Conservation (phyloP, 2,329 filamentous ascomycete species). For the Lecanoromycetidae sp. region DNA sequence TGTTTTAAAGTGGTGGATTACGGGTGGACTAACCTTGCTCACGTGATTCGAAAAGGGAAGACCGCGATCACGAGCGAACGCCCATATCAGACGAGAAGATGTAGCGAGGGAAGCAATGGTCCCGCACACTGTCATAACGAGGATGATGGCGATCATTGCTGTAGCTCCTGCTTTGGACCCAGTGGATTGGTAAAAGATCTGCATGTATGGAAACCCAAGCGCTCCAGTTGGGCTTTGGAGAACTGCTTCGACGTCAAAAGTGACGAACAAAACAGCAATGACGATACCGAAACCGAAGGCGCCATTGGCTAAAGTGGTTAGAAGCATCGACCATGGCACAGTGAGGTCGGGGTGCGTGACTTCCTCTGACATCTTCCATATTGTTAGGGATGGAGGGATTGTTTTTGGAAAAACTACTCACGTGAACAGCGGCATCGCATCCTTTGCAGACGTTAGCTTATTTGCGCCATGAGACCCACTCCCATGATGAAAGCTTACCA, state of each 20-base stretch:
- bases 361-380: constrained; percentile 29
- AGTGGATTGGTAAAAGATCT: constrained; percentile 23
- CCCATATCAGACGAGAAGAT: constrained; percentile 12
- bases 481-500: not conserved
- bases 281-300: constrained; percentile 29
- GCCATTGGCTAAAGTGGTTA: constrained; percentile 27
- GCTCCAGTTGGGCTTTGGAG: constrained; percentile 9
- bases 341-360: constrained; percentile 27
- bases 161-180: constrained; percentile 7
- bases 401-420: constrained; percentile 21
- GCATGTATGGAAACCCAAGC: constrained; percentile 23
- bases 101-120: constrained; percentile 6
- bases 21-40: constrained; percentile 19
- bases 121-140: constrained; percentile 1
- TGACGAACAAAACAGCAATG: constrained; percentile 34
- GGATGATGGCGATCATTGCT: constrained; percentile 10
- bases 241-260: constrained; percentile 30
- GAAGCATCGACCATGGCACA: constrained; percentile 28
- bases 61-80: constrained; percentile 29
- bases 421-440: constrained; percentile 19
- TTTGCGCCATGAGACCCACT: too few relatives aligned
- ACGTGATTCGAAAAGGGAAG: constrained; percentile 27
- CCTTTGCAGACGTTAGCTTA: not conserved
- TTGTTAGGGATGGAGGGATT: constrained; percentile 1
- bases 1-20: not conserved